Evolutionary conservation across 257 asterid genomes (phyloP), one percentile per base, ranked within the genome.

Genomic region (Solanum pinnatisectum): DNA sequence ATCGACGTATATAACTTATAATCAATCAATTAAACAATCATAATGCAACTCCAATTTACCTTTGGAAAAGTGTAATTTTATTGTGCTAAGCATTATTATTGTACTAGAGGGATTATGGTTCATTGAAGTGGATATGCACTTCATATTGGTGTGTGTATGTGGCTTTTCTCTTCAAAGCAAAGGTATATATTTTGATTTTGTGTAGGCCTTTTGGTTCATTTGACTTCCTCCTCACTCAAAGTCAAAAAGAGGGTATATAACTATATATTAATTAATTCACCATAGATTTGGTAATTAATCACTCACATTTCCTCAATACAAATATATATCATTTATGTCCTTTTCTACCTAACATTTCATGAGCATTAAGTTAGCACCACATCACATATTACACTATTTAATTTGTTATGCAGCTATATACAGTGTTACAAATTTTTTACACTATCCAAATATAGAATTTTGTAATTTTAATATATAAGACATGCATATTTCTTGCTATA

Each of bases 141-240:
- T 76, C 68, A 91, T 81, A 32, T 84, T 87, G 86, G 39, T 90
- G 52, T 44, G 23, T 85, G 20, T 84, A 42, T 71, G 86, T 52
- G 78, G 20, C 27, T 74, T 76, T 16, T 94, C 90, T 91, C 96
- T 93, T 94, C 88, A 91, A 93, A 93, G 93, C 94, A 37, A 93
- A 92, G 96, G 94, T 89, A 88, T 87, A 74, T 74, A 74, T 5
- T 36, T 74, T 22, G 82, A 74, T 74, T 74, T 36, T 88, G 88
- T 86, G 88, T 89, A 85, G 40, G 65, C 27, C 12, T 15, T 87
- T 42, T 88, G 83, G 83, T 87, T 90, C 84, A 83, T 87, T 74
- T 91, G 91, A 91, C 98, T 93, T 95, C 87, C 25, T 88, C 85
- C 84, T 91, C 91, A 95, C 98, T 94, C 95, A 93, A 95, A 93